phyloP scores from a whole-genome alignment of 192 early-diverging fungal species.

The Geranomyces michiganensis region DNA sequence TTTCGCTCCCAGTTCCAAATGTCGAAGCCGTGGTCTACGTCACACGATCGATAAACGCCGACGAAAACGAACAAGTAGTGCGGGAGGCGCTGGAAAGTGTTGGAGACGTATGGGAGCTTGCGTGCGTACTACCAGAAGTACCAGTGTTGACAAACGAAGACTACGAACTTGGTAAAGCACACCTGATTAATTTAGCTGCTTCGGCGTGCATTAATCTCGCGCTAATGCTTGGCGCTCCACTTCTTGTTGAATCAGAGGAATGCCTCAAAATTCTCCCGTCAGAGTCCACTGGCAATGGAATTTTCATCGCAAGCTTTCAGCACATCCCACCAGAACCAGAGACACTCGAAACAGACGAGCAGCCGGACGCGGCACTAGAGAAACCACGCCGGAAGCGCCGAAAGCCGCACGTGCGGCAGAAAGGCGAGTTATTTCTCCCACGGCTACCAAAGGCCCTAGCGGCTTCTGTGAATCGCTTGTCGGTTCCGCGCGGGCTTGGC shows the following conservation, averaged over 20 bases:
- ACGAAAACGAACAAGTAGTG: slow-evolving; percentile 93
- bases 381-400: slow-evolving; percentile 12
- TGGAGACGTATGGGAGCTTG: slow-evolving; percentile 46
- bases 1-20: slow-evolving; percentile 68
- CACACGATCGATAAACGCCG: slow-evolving; percentile 84
- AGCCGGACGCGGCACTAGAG: slow-evolving; percentile 4
- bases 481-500: slow-evolving; percentile 23
- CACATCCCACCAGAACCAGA: slow-evolving; percentile 1
- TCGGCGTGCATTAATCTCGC: too few species aligned
- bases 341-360: slow-evolving; percentile 7
- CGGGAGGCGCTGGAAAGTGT: slow-evolving; percentile 58
- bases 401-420: slow-evolving; percentile 5
- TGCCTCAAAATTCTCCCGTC: slow-evolving; percentile 55
- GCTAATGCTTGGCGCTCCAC: too few species aligned
- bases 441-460: slow-evolving; percentile 13
- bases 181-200: too few species aligned
- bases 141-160: slow-evolving; percentile 32
- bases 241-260: slow-evolving; percentile 43
- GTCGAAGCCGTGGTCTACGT: slow-evolving; percentile 85
- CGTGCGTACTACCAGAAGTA: slow-evolving; percentile 52
- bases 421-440: slow-evolving; percentile 15
- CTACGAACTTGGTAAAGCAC: slow-evolving; percentile 38
- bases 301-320: slow-evolving; percentile 90
- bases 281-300: slow-evolving; percentile 79
- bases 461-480: slow-evolving; percentile 12